Evolutionary conservation across 2,329 filamentous ascomycete species (phyloP), one percentile per base, ranked within the genome.

Genomic region (Phaeosphaeriaceae sp.): DNA sequence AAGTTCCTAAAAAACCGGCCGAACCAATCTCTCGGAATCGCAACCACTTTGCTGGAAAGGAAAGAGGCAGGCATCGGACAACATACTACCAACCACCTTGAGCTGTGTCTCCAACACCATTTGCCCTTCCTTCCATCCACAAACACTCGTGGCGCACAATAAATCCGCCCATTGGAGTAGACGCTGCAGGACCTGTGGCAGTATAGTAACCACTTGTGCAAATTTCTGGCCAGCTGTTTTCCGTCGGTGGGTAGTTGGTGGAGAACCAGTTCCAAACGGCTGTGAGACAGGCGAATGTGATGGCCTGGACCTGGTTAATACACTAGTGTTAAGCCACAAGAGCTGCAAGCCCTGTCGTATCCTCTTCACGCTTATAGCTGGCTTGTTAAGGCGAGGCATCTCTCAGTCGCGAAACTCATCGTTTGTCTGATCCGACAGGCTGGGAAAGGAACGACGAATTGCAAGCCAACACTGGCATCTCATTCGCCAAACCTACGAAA

Each of bases 1-100:
- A 29, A 18, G 9, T 21, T 46, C 57, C 58, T 59, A 60, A 54
- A 20, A 17, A 40, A 37, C 34, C 56, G 62, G 62, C 54, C 38
- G 57, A 58, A 61, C 65, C 65, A 52, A n/a, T 36, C 21, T 28
- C 34, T 42, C 50, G 65, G 58, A 46, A 50, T 35, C 38, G n/a
- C 38, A 47, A 55, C 63, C 58, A 51, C 45, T 41, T 37, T 44
- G 52, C 50, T 58, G 63, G 35, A 42, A 52, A 45, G 34, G 32
- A 42, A 48, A 41, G 38, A 26, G 20, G 23, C 48, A 44, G 28
- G 33, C 26, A 28, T n/a, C 34, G n/a, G 34, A 23, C 32, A 34
- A 6, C 3, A n/a, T n/a, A n/a, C n/a, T n/a, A n/a, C n/a, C n/a
- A n/a, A n/a, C n/a, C n/a, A n/a, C n/a, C n/a, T n/a, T n/a, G n/a